Evolutionary conservation across 2,329 filamentous ascomycete genomes (phyloP), one percentile per base, ranked within the genome.

Genomic region (Scortechinia acanthostroma): DNA sequence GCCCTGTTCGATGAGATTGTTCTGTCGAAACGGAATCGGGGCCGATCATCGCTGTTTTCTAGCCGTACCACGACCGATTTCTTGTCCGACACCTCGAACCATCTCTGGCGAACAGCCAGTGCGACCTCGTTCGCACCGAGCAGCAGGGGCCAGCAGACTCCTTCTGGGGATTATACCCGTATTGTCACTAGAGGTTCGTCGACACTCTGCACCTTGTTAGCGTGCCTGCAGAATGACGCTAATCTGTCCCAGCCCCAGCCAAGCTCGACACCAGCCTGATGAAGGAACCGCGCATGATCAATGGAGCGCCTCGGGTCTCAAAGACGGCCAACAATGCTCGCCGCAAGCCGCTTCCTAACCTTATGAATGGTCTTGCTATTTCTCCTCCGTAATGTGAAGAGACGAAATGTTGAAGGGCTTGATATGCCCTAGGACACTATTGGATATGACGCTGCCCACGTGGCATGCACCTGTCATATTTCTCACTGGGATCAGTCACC

Each of bases 1-100:
- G 72, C 74, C 28, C 65, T 83, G 2, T 83, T 83, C 51, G 79
- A 83, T 54, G 76, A 82, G 56, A 77, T 83, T 51, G 79, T 83
- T 45, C 64, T 80, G 2, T 77, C 76, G 3, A 83, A 83, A 56
- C 74, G 76, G 37, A 82, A 82, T 52, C 71, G 79, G 43, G 78
- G 78, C 40, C 72, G 74, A 14, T 68, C 71, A 2, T 73, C 71
- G 1, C 65, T 80, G 54, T 80, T 80, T 59, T 73, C 73, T 16
- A 55, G 64, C 25, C 62, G 68, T 14, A 63, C 52, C 21, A 63
- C 54, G 33, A 74, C 73, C 3, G 71, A 74, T 51, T 80, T 82
- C 57, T 59, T 83, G n/a, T 74, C 74, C 14, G 77, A 83, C 50
- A 80, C 75, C 2, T 74, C 71, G 2, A 76, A 82, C 53, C 79